phyloP scores from a whole-genome alignment of 75 land plant genomes.

The Pinus albicaulis region DNA sequence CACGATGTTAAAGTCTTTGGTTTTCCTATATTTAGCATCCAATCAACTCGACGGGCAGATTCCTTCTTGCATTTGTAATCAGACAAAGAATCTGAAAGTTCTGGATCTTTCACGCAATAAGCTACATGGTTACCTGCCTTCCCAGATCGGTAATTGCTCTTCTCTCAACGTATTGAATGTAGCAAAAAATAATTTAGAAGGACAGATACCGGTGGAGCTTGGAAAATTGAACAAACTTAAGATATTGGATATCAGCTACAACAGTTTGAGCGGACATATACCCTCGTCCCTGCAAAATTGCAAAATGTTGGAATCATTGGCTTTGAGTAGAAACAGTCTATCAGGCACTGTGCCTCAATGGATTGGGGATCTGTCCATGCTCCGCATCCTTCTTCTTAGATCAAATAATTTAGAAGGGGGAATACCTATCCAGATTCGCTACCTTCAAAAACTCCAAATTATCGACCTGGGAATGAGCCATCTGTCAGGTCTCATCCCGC shows the following conservation, averaged over 20 bases:
- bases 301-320: constrained; percentile 33
- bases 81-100: constrained; percentile 2
- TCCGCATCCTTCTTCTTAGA: constrained; percentile 46
- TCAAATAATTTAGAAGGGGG: constrained; percentile 48
- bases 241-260: background rate
- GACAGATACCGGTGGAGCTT: constrained; percentile 33
- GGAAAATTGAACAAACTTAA: background rate
- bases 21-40: constrained; percentile 23
- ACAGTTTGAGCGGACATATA: constrained; percentile 27
- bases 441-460: constrained; percentile 13
- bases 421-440: background rate
- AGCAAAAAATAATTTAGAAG: constrained; percentile 29
- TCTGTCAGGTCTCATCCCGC: constrained; percentile 42
- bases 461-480: constrained; percentile 54
- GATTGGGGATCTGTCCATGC: constrained; percentile 18
- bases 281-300: constrained; percentile 35
- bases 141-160: constrained; percentile 2
- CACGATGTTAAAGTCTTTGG: background rate
- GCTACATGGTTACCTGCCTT: constrained; percentile 26
- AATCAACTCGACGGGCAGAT: constrained; percentile 33
- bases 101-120: constrained; percentile 40
- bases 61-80: constrained; percentile 38
- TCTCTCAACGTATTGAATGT: constrained; percentile 26
- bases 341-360: constrained; percentile 43
- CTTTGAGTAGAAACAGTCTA: constrained; percentile 46